Evolutionary conservation across 2,329 filamentous ascomycete genomes (phyloP), one percentile per base, ranked within the genome.

Genomic region (Annulohypoxylon truncatum): DNA sequence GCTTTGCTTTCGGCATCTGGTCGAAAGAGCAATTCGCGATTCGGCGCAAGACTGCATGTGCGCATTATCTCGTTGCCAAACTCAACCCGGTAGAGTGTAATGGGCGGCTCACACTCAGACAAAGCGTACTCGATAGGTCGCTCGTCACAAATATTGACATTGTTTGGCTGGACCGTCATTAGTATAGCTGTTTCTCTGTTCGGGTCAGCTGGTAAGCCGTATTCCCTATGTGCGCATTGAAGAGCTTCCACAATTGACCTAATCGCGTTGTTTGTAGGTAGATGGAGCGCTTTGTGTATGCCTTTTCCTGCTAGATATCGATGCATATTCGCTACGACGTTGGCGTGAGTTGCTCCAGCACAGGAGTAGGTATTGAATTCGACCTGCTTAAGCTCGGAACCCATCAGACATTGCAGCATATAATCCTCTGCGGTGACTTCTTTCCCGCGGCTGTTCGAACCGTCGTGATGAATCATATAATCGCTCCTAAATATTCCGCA

Each of bases 101-200:
- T 72, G 2, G 75, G 70, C 2, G 64, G 54, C 5, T 76, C 68
- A 38, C 64, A 70, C 31, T 79, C 69, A 73, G 77, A 80, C 0
- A 82, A 69, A 3, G 72, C 76, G 68, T 82, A 82, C 58, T 83
- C 81, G n/a, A 83, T 76, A 1, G 81, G 80, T 61, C 81, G 73
- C 61, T 83, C 80, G 57, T 83, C 81, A 13, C 78, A 78, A 24
- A 81, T 76, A 61, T 82, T 83, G 73, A 82, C 79, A 67, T 82
- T 83, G 26, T 75, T 48, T 1, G 79, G 78, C 67, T 83, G 81
- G 1, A 83, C 81, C 20, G 81, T 71, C 71, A 82, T 79, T 1
- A 83, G 74, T 9, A 83, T 74, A 6, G 76, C 81, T 8, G 74
- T 77, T 26, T 64, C 24, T 2, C 56, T 61, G 4, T 69, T 70